Evolutionary conservation across 2,329 filamentous ascomycete species (phyloP), one percentile per base, ranked within the genome.

Genomic region (Furcasterigmium sp.): DNA sequence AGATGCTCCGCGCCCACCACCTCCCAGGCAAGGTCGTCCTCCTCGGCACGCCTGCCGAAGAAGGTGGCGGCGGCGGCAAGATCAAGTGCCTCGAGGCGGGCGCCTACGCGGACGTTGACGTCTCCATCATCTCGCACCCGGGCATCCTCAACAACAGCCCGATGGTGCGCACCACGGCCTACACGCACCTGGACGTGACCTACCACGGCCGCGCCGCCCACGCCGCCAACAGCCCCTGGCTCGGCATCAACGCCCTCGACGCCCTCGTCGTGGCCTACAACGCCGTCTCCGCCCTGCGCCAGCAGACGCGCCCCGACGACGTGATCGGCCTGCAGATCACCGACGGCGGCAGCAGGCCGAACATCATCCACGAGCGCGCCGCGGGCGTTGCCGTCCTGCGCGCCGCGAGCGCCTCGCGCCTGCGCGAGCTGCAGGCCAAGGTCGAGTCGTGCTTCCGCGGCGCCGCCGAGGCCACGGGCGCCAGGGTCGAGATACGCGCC

Each of bases 321-420:
- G 49, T 63, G 4, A 53, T 69, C 7, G 62, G 69, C 34, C 57
- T 56, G 5, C 56, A 67, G 6, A 62, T 70, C 35, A 54, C 57
- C 28, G 56, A 57, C 42, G 76, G 74, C 2, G 76, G 77, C 0
- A 64, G 65, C 8, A 68, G 70, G 14, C 67, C 76, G 0, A 82
- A 82, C 50, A 65, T 81, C 13, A 80, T 81, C 43, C 75, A 79
- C 20, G 72, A 71, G 1, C 64, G 62, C 18, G 67, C 74, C 0
- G 64, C 66, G 18, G 60, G 68, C 1, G 50, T 55, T 8, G 61
- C 57, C 10, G 56, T 61, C 18, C 39, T 62, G 1, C 50, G 59
- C 5, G 50, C 59, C 2, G 21, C 42, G n/a, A 52, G 45, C 0
- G 39, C 50, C n/a, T 35, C 49, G 5, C 61, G 72, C 2, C 51